Evolutionary conservation across 2,329 filamentous ascomycete genomes (phyloP).

Genomic region (Exophiala mesophila): DNA sequence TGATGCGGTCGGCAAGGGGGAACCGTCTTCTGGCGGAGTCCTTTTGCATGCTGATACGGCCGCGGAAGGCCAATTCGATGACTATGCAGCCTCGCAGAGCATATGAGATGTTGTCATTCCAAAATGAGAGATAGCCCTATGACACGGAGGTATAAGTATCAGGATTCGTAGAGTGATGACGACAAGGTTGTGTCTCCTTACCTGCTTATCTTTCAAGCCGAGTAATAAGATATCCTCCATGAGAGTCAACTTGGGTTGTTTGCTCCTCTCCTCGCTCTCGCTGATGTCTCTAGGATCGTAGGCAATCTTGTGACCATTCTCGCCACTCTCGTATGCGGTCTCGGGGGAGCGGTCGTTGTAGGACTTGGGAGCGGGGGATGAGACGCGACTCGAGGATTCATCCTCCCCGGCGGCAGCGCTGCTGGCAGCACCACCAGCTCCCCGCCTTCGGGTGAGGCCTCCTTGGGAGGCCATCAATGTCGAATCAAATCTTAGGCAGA

Average conservation of each 20-base stretch:
- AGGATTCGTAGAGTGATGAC: too few species aligned
- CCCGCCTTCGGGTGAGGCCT: slow-evolving; percentile 67
- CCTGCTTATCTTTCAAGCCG: slow-evolving; percentile 98
- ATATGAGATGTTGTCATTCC: slow-evolving; percentile 99
- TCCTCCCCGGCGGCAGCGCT: slow-evolving; percentile 52
- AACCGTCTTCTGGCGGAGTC: slow-evolving; percentile 88
- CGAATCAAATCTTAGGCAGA: slow-evolving; percentile 5
- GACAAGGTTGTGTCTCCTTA: too few species aligned
- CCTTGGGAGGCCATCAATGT: slow-evolving; percentile 58
- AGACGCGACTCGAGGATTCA: slow-evolving; percentile 60
- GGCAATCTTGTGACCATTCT: slow-evolving; percentile 98
- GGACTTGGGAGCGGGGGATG: slow-evolving; percentile 60
- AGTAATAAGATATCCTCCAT: slow-evolving; percentile 98
- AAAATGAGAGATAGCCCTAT: slow-evolving; percentile 98
- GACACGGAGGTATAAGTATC: too few species aligned
- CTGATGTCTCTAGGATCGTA: slow-evolving; percentile 96
- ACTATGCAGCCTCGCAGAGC: slow-evolving; percentile 96
- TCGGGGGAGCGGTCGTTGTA: slow-evolving; percentile 53
- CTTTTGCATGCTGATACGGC: slow-evolving; percentile 97
- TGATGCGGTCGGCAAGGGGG: slow-evolving; percentile 84
- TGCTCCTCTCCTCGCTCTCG: slow-evolving; percentile 91
- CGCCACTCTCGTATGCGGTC: slow-evolving; percentile 78
- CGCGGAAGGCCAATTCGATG: slow-evolving; percentile 91
- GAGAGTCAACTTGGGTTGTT: slow-evolving; percentile 95
- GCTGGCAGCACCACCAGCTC: slow-evolving; percentile 53